A percentile compares a stretch with the other conserved stretches of the same genome.
These are phyloP conservation scores for Hanseniaspora thailandica DNA, from an alignment of 805 yeast species.

Conservation along the genomic window DNA sequence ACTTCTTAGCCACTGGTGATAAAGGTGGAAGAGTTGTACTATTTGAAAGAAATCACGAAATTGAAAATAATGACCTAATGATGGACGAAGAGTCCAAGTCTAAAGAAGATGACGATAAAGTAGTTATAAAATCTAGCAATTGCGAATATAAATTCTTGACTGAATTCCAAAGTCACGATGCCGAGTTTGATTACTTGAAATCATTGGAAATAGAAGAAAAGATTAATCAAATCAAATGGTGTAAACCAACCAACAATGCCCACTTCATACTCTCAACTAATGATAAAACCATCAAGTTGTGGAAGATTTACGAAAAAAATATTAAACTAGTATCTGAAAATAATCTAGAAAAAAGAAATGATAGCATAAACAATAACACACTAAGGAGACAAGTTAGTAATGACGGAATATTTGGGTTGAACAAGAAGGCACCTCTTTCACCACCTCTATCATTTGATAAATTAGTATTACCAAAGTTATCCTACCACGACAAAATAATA, in stretches of 20 bases:
- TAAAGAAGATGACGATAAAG: background rate
- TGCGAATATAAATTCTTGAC: slow-evolving; percentile 94
- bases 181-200: slow-evolving; percentile 93
- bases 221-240: slow-evolving; percentile 95
- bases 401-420: slow-evolving; percentile 19
- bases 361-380: slow-evolving; percentile 11
- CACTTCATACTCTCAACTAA: slow-evolving; percentile 83
- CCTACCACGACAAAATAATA: slow-evolving; percentile 88
- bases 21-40: slow-evolving; percentile 95
- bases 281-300: slow-evolving; percentile 94
- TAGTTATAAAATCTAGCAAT: slow-evolving; percentile 25
- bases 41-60: slow-evolving; percentile 73
- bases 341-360: slow-evolving; percentile 45
- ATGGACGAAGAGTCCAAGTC: slow-evolving; percentile 12
- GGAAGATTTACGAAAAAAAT: slow-evolving; percentile 90
- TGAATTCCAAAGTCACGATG: slow-evolving; percentile 96
- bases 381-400: slow-evolving; percentile 14
- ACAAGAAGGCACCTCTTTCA: slow-evolving; percentile 25
- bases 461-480: slow-evolving; percentile 72
- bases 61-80: slow-evolving; percentile 20
- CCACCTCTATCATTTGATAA: slow-evolving; percentile 20
- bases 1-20: slow-evolving; percentile 94
- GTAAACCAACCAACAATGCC: slow-evolving; percentile 76
- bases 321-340: slow-evolving; percentile 87
- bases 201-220: slow-evolving; percentile 95